A percentile compares a stretch with the other conserved stretches of the same genome.
phyloP scores from a whole-genome alignment of 192 early-diverging fungal genomes.

The Rhizophlyctis rosea region DNA sequence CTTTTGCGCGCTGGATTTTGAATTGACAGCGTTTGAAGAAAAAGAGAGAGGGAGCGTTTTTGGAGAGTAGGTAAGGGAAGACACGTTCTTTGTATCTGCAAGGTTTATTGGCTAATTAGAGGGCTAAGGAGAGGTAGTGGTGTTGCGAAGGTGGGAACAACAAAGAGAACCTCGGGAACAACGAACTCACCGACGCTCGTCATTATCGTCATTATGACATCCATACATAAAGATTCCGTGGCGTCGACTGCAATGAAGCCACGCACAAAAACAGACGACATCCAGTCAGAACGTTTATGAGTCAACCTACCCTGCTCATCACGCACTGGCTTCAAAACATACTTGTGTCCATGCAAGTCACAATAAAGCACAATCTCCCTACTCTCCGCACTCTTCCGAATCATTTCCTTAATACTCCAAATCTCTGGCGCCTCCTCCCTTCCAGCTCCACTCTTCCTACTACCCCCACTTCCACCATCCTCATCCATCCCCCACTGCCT shows the following conservation, averaged over 20 bases:
- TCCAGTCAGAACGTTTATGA: not conserved
- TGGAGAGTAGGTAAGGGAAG: conserved; percentile 34
- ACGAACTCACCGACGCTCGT: not conserved
- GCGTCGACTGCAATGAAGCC: conserved; percentile 22
- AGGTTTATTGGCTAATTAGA: not conserved
- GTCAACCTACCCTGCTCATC: too few relatives aligned
- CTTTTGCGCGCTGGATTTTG: conserved; percentile 33
- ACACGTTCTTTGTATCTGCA: conserved; percentile 29
- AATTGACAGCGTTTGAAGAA: conserved; percentile 38
- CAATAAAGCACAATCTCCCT: conserved; percentile 37
- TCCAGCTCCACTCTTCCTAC: conserved; percentile 9
- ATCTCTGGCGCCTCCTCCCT: conserved; percentile 30
- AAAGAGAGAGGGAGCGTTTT: conserved; percentile 22
- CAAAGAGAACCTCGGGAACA: too few relatives aligned
- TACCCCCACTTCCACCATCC: conserved; percentile 29
- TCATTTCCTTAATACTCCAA: conserved; percentile 15
- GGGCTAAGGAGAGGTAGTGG: not conserved
- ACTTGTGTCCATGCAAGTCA: conserved; percentile 48
- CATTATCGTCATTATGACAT: conserved; percentile 33
- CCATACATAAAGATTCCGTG: conserved; percentile 47
- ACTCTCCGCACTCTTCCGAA: conserved; percentile 11
- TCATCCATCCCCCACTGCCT: conserved; percentile 30
- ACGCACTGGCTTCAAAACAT: too few relatives aligned
- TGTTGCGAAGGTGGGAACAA: too few relatives aligned
- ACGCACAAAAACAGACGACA: not conserved